Conservation (phyloP, 306 rosid genomes). For the Senna tora region DNA sequence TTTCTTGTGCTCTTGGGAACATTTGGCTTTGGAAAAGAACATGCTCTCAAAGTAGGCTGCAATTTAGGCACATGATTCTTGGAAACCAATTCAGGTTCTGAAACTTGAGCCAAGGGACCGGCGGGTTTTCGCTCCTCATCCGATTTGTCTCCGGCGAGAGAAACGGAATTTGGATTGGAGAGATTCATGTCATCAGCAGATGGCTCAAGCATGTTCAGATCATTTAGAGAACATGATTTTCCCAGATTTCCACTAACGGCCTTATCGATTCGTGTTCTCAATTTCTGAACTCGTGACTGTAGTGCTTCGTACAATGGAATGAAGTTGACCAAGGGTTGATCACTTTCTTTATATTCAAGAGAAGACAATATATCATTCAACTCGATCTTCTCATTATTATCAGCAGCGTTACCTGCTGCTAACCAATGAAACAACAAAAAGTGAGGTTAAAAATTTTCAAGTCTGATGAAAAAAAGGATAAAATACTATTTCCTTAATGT, state of each 20-base stretch:
- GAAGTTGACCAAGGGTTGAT: conserved; percentile 48
- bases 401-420: conserved; percentile 44
- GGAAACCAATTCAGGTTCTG: conserved; percentile 43
- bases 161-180: conserved; percentile 38
- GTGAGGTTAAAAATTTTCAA: conserved; percentile 3
- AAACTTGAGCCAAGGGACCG: conserved; percentile 33
- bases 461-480: conserved; percentile 18
- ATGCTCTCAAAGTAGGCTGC: conserved; percentile 36
- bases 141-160: conserved; percentile 36
- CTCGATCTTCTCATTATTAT: conserved; percentile 39
- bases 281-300: conserved; percentile 47
- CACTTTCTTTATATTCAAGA: conserved; percentile 41
- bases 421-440: background rate
- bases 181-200: conserved; percentile 35
- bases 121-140: conserved; percentile 41
- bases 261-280: conserved; percentile 59
- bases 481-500: too few species aligned
- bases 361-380: conserved; percentile 49
- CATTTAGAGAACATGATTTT: conserved; percentile 45
- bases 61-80: conserved; percentile 37
- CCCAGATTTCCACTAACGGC: conserved; percentile 52
- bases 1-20: conserved; percentile 50
- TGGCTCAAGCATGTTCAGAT: conserved; percentile 40
- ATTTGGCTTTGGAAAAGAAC: conserved; percentile 42
- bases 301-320: conserved; percentile 56